Conservation (phyloP, 371 early-diverging fungal genomes). For the Gilbertella persicaria region DNA sequence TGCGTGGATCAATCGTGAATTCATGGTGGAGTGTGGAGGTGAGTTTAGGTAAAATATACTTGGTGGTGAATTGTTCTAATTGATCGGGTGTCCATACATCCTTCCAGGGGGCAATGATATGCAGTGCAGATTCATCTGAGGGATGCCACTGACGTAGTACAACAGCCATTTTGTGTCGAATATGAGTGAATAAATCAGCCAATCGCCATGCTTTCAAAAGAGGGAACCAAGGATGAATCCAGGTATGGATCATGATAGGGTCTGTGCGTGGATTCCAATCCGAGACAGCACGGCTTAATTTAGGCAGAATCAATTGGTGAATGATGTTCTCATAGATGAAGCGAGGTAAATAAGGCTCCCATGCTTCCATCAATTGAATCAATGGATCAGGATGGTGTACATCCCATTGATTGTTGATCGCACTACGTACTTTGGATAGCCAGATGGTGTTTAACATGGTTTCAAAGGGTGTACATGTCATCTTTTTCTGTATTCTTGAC, state of each 20-base stretch:
- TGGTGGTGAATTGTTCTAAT: conserved; percentile 59
- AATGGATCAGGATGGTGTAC: conserved; percentile 69
- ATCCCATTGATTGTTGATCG: conserved; percentile 81
- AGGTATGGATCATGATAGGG: conserved; percentile 69
- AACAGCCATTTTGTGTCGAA: conserved; percentile 67
- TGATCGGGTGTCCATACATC: conserved; percentile 66
- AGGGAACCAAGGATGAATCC: conserved; percentile 89
- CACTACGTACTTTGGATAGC: conserved; percentile 77
- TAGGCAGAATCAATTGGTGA: conserved; percentile 78
- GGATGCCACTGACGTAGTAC: conserved; percentile 72
- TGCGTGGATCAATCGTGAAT: conserved; percentile 75
- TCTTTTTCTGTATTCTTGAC: conserved; percentile 4
- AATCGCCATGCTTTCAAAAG: conserved; percentile 61
- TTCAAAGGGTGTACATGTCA: conserved; percentile 71
- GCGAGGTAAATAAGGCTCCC: conserved; percentile 72
- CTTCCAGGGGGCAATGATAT: conserved; percentile 68
- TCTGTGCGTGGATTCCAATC: conserved; percentile 75
- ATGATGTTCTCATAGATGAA: conserved; percentile 78
- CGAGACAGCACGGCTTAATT: conserved; percentile 64
- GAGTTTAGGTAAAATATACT: conserved; percentile 72
- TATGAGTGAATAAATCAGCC: conserved; percentile 55
- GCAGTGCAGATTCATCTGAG: conserved; percentile 59
- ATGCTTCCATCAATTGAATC: conserved; percentile 69
- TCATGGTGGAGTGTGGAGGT: conserved; percentile 59
- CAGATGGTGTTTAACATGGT: conserved; percentile 75